phyloP scores from a whole-genome alignment of 2,329 filamentous ascomycete genomes.

The Xylariaceae sp. region DNA sequence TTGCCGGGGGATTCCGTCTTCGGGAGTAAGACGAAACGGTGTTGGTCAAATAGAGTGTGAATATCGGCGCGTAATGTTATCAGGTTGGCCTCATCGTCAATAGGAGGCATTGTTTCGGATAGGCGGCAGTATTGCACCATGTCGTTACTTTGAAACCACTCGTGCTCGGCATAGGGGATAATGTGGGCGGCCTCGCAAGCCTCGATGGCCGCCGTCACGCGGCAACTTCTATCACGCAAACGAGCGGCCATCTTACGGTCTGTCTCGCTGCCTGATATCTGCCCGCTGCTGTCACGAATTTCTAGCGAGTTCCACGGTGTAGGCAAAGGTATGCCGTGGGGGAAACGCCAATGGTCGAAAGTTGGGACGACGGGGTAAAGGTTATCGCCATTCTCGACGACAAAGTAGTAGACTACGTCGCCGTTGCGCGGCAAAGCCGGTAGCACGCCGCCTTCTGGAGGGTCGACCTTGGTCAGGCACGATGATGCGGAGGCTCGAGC shows the following conservation, averaged over 20 bases:
- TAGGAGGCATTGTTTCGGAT: not conserved
- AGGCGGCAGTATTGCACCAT: slow-evolving; percentile 5
- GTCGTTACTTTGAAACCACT: slow-evolving; percentile 3
- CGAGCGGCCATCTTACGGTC: not conserved
- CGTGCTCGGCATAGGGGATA: not conserved
- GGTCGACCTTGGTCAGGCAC: not conserved
- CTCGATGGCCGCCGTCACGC: not conserved
- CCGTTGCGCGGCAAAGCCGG: too few relatives aligned
- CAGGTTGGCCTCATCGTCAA: not conserved
- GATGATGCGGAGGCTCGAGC: not conserved
- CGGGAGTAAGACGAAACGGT: too few relatives aligned
- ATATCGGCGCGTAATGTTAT: not conserved
- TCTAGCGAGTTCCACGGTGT: not conserved
- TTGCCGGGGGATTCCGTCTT: too few relatives aligned
- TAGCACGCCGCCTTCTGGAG: not conserved
- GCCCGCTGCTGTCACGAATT: not conserved
- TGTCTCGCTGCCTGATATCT: not conserved
- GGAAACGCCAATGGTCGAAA: slow-evolving; percentile 13
- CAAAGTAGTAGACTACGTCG: slow-evolving; percentile 3
- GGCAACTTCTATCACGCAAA: too few relatives aligned
- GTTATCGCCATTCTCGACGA: not conserved
- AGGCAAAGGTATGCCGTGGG: slow-evolving; percentile 5
- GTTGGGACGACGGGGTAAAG: slow-evolving; percentile 6
- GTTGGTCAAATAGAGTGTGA: not conserved
- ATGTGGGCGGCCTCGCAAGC: not conserved